phyloP scores from a whole-genome alignment of 352 stramenopile species.

The Elongisporangium undulatum region DNA sequence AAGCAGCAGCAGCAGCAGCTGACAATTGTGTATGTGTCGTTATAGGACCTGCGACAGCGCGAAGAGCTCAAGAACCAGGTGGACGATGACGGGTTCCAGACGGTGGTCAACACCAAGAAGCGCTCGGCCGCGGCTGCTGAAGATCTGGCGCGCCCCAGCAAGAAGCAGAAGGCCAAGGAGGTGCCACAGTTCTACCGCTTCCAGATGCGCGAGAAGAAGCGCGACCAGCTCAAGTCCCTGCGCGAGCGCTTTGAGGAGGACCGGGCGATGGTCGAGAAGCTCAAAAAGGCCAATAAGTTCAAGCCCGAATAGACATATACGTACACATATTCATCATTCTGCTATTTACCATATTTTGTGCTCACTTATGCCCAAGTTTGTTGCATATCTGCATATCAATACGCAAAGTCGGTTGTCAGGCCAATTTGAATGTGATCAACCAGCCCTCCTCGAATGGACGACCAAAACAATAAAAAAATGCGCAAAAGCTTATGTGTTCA shows the following conservation, averaged over 20 bases:
- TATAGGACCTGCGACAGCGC: slow-evolving; percentile 39
- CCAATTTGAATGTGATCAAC: no score
- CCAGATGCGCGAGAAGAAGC: slow-evolving; percentile 83
- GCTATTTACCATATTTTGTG: no score
- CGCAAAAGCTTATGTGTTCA: background rate
- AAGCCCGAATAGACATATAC: slow-evolving; percentile 51
- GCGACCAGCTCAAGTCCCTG: slow-evolving; percentile 75
- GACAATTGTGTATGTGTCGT: background rate
- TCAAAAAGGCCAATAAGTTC: slow-evolving; percentile 82
- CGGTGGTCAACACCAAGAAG: slow-evolving; percentile 80
- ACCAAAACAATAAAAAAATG: background rate
- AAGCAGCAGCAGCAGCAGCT: background rate
- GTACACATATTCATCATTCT: background rate
- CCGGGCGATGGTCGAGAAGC: slow-evolving; percentile 66
- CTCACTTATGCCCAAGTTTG: background rate
- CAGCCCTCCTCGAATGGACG: no score
- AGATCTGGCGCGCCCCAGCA: slow-evolving; percentile 43
- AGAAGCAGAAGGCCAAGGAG: slow-evolving; percentile 86
- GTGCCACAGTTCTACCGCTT: slow-evolving; percentile 84
- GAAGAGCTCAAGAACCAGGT: slow-evolving; percentile 78
- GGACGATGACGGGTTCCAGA: slow-evolving; percentile 82
- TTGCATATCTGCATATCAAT: background rate
- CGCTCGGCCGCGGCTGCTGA: slow-evolving; percentile 40
- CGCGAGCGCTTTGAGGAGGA: slow-evolving; percentile 85
- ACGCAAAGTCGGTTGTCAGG: no score